Percentiles rank a stretch among this genome's conserved stretches.
Evolutionary conservation across 2,329 filamentous ascomycete species (phyloP).

Genomic region (Epichloe elymi): DNA sequence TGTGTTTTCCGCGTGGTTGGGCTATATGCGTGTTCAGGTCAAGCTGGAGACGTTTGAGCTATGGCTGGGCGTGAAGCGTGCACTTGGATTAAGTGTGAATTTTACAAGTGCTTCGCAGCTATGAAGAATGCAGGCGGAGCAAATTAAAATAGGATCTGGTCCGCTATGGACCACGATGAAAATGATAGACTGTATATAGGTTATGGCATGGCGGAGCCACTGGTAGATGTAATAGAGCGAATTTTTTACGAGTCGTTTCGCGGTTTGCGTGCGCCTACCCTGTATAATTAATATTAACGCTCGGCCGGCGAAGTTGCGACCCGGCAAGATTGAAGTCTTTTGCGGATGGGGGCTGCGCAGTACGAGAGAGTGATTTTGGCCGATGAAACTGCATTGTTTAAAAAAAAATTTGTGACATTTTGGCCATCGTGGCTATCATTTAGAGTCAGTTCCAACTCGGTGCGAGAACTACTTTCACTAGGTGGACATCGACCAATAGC

Average conservation of each 20-base stretch:
- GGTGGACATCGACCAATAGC: too few relatives aligned
- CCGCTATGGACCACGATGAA: neutral
- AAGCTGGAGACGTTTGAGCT: slow-evolving; percentile 52
- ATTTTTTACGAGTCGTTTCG: too few relatives aligned
- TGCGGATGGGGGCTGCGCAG: too few relatives aligned
- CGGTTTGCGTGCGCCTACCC: neutral
- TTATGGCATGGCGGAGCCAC: neutral
- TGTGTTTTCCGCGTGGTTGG: slow-evolving; percentile 42
- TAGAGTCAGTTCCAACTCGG: too few relatives aligned
- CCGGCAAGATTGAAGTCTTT: too few relatives aligned
- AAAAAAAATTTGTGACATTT: too few relatives aligned
- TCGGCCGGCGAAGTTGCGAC: too few relatives aligned
- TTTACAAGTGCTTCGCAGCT: slow-evolving; percentile 14
- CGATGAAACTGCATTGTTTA: too few relatives aligned
- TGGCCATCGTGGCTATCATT: too few relatives aligned
- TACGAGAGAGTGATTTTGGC: too few relatives aligned
- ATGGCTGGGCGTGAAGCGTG: slow-evolving; percentile 42
- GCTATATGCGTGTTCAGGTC: slow-evolving; percentile 45
- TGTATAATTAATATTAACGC: neutral
- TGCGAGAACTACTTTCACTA: too few relatives aligned
- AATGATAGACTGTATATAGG: slow-evolving; percentile 10
- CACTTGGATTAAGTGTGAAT: slow-evolving; percentile 21
- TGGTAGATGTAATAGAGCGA: neutral
- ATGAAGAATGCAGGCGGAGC: slow-evolving; percentile 6
- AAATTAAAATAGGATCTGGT: neutral